phyloP scores from a whole-genome alignment of 768 basidiomycete species.

The Lactarius hatsudake region DNA sequence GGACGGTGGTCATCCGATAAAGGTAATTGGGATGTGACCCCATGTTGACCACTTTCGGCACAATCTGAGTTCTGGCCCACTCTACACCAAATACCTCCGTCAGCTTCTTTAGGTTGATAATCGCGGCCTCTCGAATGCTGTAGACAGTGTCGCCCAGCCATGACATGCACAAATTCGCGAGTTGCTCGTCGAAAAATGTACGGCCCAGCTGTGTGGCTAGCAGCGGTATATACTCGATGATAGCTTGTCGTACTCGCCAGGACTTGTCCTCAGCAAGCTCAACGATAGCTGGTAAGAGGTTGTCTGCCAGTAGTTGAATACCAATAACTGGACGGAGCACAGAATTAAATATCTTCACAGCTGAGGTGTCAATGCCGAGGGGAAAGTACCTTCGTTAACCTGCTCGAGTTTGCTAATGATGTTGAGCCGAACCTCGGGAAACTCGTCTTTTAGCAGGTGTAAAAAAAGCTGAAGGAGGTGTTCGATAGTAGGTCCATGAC shows the following conservation, averaged over 20 bases:
- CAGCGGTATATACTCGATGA: constrained; percentile 99
- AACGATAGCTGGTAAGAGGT: constrained; percentile 94
- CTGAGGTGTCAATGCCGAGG: constrained; percentile 5
- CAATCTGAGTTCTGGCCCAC: constrained; percentile 91
- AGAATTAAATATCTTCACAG: constrained; percentile 12
- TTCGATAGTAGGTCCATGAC: constrained; percentile 91
- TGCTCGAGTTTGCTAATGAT: constrained; percentile 98
- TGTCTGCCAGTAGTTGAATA: constrained; percentile 90
- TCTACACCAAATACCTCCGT: constrained; percentile 99
- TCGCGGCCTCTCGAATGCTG: constrained; percentile 98
- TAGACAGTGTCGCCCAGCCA: constrained; percentile 99
- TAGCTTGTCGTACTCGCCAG: constrained; percentile 98
- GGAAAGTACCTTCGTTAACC: constrained; percentile 74
- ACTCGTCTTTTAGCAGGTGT: constrained; percentile 95
- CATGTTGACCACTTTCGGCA: constrained; percentile 97
- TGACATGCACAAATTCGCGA: constrained; percentile 96
- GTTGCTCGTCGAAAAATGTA: constrained; percentile 95
- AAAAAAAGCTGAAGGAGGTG: constrained; percentile 96
- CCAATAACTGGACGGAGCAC: constrained; percentile 73
- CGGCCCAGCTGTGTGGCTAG: constrained; percentile 97
- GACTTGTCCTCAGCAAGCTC: constrained; percentile 99
- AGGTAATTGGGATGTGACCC: constrained; percentile 95
- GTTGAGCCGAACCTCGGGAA: constrained; percentile 95
- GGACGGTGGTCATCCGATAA: constrained; percentile 97
- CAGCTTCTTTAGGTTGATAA: constrained; percentile 92